Evolutionary conservation across 2,329 filamentous ascomycete species (phyloP), one percentile per base, ranked within the genome.

Genomic region (Neofusicoccum sp.): DNA sequence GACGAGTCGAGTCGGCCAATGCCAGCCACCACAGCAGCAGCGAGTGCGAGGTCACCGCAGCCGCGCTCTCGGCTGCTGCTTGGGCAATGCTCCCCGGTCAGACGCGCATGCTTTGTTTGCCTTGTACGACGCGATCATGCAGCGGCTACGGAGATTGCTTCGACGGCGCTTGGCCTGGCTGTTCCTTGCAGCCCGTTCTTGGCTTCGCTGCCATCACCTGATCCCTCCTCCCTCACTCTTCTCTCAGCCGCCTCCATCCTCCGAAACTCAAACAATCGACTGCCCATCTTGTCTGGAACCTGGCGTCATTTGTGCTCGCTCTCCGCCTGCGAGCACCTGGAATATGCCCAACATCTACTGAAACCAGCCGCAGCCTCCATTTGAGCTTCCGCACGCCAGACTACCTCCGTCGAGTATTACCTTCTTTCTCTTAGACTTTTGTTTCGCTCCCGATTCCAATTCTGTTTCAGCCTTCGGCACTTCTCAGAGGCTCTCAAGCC

Each of bases 121-220:
- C 37, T 31, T 56, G 52, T 56, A n/a, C 37, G 52, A 56, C 28
- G 37, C 52, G 52, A 44, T 44, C 52, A 56, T 56, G 52, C 54
- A 58, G 54, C 45, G 37, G 6, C 33, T 45, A 39, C 41, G 54
- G 54, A 58, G 54, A 58, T 58, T 44, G 54, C 54, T 36, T 58
- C 54, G 54, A 58, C 45, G 45, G 54, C 36, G 54, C 54, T 56
- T 39, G 36, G 50, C 36, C 50, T n/a, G 50, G 36, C 50, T 47
- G 54, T 58, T 58, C 54, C 54, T 58, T 58, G 54, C 54, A 58
- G 45, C 28, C 28, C 22, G 1, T 5, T 28, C 29, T 45, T 45
- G 8, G 43, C 43, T 22, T 45, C 43, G 29, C 9, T 7, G 5
- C 43, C 44, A 8, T 22, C 44, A 29, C 44, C 44, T 6, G n/a